Evolutionary conservation across 495 filamentous ascomycete species (phyloP), one percentile per base, ranked within the genome.

Genomic region (Neurospora pannonica): DNA sequence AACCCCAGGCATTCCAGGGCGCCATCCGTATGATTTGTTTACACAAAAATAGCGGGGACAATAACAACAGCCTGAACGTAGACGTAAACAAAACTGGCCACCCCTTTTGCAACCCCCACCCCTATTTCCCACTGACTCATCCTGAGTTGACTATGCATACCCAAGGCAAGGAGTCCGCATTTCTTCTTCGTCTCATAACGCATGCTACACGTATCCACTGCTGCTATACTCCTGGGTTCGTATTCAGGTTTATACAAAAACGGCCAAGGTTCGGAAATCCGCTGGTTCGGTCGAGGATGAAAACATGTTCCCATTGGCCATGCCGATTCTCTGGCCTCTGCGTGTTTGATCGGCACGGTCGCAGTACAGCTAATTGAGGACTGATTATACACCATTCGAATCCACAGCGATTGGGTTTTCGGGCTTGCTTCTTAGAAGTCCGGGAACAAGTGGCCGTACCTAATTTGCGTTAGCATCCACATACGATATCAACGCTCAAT

Each of bases 361-460:
- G 24, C 24, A 67, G 11, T 28, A 24, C 46, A 60, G 48, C 15
- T 34, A 6, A 60, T 28, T 2, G 21, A 15, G 6, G 6, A 67
- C 1, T 28, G 6, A 67, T 67, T 9, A 67, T 67, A 67, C 48
- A 60, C 54, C 28, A 34, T 36, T 67, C 28, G 13, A 67, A 9
- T 19, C 28, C 54, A 36, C 15, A 67, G 28, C 54, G 15, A 7
- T 36, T 15, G 2, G 28, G 13, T 8, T n/a, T 11, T 67, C 48
- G 48, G 28, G 48, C 48, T 34, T 34, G 54, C 28, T 74, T 24
- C 28, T 74, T 34, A 76, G 42, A 76, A 76, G 40, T 78, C 75
- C 9, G 70, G 70, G 60, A 78, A 76, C 73, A 77, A 28, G 48
- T 75, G 54, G 3, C 54, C 54, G 28, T n/a, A 42, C 75, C 72